A percentile compares a stretch with the other conserved stretches of the same genome.
These are phyloP conservation scores for Fragosphaeria purpurea DNA, from an alignment of 2,329 filamentous ascomycete species.

Conservation along the genomic window DNA sequence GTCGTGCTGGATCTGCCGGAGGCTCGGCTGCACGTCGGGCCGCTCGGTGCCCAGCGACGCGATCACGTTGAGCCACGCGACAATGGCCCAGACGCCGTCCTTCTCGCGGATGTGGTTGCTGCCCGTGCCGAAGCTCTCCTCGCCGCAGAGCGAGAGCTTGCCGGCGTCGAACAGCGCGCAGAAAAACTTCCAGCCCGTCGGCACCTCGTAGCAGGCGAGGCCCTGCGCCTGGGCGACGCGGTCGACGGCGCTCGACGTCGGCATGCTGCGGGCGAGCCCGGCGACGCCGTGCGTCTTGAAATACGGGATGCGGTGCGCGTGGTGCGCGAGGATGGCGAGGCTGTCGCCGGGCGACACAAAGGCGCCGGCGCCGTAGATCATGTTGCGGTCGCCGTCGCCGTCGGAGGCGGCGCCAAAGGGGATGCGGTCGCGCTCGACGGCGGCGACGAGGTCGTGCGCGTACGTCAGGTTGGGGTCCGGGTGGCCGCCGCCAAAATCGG, in stretches of 20 bases:
- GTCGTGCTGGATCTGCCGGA: constrained; percentile 90
- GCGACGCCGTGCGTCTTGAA: constrained; percentile 97
- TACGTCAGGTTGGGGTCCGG: constrained; percentile 98
- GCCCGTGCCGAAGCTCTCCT: constrained; percentile 96
- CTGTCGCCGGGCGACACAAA: constrained; percentile 98
- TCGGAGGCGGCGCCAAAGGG: constrained; percentile 96
- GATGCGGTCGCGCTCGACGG: constrained; percentile 80
- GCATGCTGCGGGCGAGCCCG: constrained; percentile 93
- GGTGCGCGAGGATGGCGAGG: constrained; percentile 94
- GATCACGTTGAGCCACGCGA: constrained; percentile 98
- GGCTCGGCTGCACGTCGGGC: constrained; percentile 73
- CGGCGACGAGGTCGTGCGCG: constrained; percentile 86
- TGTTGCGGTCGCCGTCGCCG: constrained; percentile 97
- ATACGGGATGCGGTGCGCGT: constrained; percentile 93
- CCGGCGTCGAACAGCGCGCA: constrained; percentile 88
- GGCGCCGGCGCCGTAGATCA: constrained; percentile 96
- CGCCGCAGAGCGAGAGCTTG: constrained; percentile 96
- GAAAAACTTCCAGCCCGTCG: constrained; percentile 99
- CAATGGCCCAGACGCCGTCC: constrained; percentile 94
- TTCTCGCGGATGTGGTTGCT: constrained; percentile 99
- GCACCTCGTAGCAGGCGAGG: constrained; percentile 87
- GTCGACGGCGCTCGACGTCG: constrained; percentile 89
- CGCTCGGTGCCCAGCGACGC: constrained; percentile 81
- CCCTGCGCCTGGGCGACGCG: constrained; percentile 92
- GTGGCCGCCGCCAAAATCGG: constrained; percentile 95